These are phyloP conservation scores for Pelargonium cotyledonis DNA, from an alignment of 441 rosid genomes.

Conservation along the genomic window DNA sequence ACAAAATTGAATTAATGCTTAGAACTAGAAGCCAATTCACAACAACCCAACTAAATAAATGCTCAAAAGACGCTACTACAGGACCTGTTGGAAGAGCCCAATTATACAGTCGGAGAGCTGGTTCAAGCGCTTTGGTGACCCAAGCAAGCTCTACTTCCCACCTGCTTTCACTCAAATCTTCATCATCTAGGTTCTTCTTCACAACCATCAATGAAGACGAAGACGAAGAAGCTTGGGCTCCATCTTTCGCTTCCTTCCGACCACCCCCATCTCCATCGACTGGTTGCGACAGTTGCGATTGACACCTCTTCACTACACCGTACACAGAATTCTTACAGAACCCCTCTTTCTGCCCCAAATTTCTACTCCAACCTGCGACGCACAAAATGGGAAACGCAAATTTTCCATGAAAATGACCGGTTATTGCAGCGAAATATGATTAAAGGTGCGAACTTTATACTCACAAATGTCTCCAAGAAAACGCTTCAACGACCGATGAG, in stretches of 20 bases:
- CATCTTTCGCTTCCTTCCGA: slow-evolving; percentile 27
- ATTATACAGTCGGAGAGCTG: slow-evolving; percentile 67
- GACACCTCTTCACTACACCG: slow-evolving; percentile 38
- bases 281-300: slow-evolving; percentile 36
- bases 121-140: slow-evolving; percentile 78
- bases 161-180: slow-evolving; percentile 43
- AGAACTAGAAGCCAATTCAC: not conserved
- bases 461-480: slow-evolving; percentile 28
- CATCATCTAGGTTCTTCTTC: slow-evolving; percentile 38
- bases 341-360: slow-evolving; percentile 31
- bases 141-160: slow-evolving; percentile 73
- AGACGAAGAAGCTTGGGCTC: slow-evolving; percentile 13
- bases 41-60: not conserved
- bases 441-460: slow-evolving; percentile 2
- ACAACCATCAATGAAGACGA: slow-evolving; percentile 16
- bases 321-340: slow-evolving; percentile 29
- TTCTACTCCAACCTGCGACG: slow-evolving; percentile 33
- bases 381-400: not conserved
- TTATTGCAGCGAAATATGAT: not conserved
- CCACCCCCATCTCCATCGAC: slow-evolving; percentile 25
- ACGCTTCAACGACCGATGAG: slow-evolving; percentile 29
- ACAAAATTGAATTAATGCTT: too few relatives aligned
- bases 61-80: slow-evolving; percentile 5
- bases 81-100: slow-evolving; percentile 59
- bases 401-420: not conserved